Base-by-base conservation (phyloP, 495 filamentous ascomycete species). In the Barbatosphaeria neglecta region DNA sequence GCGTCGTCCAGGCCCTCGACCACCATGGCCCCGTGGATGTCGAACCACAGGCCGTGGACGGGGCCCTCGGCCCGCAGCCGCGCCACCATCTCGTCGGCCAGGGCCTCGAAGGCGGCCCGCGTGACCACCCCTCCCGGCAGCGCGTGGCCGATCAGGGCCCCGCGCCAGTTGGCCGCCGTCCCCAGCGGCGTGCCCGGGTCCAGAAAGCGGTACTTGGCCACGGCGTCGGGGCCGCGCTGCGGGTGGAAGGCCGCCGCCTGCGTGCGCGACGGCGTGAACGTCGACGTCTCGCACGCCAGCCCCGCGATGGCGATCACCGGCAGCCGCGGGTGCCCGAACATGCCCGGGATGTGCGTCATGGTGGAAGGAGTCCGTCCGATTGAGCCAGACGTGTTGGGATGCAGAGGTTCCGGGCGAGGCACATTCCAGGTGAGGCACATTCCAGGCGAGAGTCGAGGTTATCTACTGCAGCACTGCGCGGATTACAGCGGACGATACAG, bases 21-120 rank as follows among this genome's bases (percentile, higher is more conserved):
- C 17, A 68, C 73, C 74, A 79, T 79, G 1, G 75, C 75, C 1
- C 75, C 75, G 47, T 79, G 75, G 24, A 79, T 77, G 47, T 79
- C 74, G 43, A 69, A 76, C 75, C 75, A 79, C 7, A 79, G 47
- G 1, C 75, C 75, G 37, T 79, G 62, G 2, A 77, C 41, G 9
- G 50, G 45, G 2, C 45, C 55, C 7, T 54, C 70, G 9, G 57
- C 49, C 3, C 27, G 41, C 20, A 79, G 61, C 3, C 70, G 65
- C 0, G 48, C 43, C 9, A 75, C n/a, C 20, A 79, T 76, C 48
- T 79, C 74, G 3, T 37, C 50, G 1, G 66, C 64, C 13, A 77
- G 62, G 20, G 63, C 53, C 51, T 75, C 73, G 45, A 75, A 77
- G 5, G 68, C 68, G 16, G 54, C 58, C 25, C 66, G 59, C 1